Base-by-base conservation (phyloP, 495 filamentous ascomycete genomes). In the Lasiosphaeriaceae sp. region DNA sequence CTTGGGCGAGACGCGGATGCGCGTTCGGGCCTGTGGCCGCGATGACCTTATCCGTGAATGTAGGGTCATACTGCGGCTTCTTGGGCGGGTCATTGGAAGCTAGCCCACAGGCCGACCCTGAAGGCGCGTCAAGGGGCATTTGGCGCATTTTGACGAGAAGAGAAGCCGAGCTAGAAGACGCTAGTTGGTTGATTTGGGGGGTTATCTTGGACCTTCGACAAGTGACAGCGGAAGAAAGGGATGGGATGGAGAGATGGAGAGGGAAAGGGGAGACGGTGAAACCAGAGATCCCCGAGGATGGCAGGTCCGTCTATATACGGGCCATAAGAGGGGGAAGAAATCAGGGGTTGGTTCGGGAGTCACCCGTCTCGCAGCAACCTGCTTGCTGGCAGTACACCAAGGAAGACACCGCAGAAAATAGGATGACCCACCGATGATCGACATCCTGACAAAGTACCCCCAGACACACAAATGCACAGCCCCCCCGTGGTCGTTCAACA, bases 21-120 rank as follows among this genome's bases (percentile, higher is more conserved):
- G 84, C 83, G 31, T 87, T 84, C 3, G 84, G 84, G 2, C 86
- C 88, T 49, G 84, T 91, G 26, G 88, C 80, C 56, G 83, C 79
- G 73, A 88, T 83, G 65, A 90, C 87, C 61, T 75, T 74, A 64
- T 86, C 77, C 35, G 86, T 90, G 78, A 90, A 86, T 48, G 77
- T 71, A 41, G 83, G 80, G 64, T 87, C 79, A 66, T 72, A 66
- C 47, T 71, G 56, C 1, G 56, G 46, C 45, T 60, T 65, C 34
- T 53, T 47, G 14, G 50, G 20, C 9, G 26, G 20, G 14, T 46
- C 24, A 19, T 55, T 64, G 26, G 44, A 14, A 14, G 43, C 55
- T 34, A 52, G 21, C 21, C 19, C 53, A n/a, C 51, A 46, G 31
- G 60, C 23, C 23, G 54, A 22, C 11, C 21, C 20, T 1, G 52